Percentiles rank a stretch among this genome's conserved stretches.
Evolutionary conservation across 2,329 filamentous ascomycete species (phyloP).

Genomic region (Periconia sp.): DNA sequence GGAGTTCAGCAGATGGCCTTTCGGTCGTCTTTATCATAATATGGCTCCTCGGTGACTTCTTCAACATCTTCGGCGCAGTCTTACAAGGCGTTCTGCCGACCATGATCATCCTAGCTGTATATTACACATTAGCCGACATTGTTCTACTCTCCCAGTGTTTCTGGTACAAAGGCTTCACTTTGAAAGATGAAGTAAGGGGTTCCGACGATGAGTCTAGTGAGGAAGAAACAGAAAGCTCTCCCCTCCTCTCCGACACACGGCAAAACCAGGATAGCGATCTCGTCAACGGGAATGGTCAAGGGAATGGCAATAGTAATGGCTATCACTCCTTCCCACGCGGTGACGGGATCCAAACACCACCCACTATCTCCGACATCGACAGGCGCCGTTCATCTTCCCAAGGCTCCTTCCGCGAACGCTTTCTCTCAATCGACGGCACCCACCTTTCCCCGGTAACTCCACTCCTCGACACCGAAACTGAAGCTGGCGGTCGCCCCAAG

Average conservation of each 20-base stretch:
- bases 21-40: constrained; percentile 90
- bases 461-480: constrained; percentile 53
- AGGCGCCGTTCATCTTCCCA: constrained; percentile 35
- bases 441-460: constrained; percentile 84
- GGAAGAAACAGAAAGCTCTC: constrained; percentile 33
- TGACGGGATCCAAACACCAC: constrained; percentile 24
- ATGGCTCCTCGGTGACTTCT: constrained; percentile 92
- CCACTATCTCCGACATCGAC: constrained; percentile 41
- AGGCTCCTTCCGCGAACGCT: constrained; percentile 46
- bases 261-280: constrained; percentile 26
- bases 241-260: constrained; percentile 33
- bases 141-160: constrained; percentile 89
- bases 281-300: constrained; percentile 19
- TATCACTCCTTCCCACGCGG: constrained; percentile 8
- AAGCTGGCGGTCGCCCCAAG: constrained; percentile 27
- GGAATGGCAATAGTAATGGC: constrained; percentile 10
- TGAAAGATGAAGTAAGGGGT: constrained; percentile 37
- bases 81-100: constrained; percentile 90
- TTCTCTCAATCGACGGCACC: constrained; percentile 62
- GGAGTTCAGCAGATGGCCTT: constrained; percentile 81
- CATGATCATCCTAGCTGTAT: constrained; percentile 92
- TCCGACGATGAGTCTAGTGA: constrained; percentile 17
- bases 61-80: constrained; percentile 92
- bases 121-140: constrained; percentile 90
- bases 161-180: constrained; percentile 83